phyloP scores from a whole-genome alignment of 495 filamentous ascomycete genomes.

The Annulohypoxylon stygium region DNA sequence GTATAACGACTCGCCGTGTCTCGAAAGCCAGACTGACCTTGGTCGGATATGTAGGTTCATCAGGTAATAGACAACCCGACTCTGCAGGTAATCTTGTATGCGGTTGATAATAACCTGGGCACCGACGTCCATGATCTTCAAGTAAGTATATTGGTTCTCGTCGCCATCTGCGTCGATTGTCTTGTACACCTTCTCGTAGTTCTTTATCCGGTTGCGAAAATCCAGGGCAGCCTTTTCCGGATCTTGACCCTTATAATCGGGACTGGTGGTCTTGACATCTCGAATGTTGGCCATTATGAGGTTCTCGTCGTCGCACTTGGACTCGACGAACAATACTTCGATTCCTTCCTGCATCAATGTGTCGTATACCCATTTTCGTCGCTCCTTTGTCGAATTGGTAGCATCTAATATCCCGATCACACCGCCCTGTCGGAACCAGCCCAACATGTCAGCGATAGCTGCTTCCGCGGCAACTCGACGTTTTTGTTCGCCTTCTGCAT shows the following conservation, averaged over 20 bases:
- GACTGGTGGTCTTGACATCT: slow-evolving; percentile 96
- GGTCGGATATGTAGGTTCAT: slow-evolving; percentile 99
- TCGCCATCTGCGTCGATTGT: slow-evolving; percentile 82
- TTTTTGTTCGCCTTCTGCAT: slow-evolving; percentile 89
- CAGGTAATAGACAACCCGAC: slow-evolving; percentile 94
- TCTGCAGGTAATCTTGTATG: slow-evolving; percentile 96
- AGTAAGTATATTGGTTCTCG: slow-evolving; percentile 87
- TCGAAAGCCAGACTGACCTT: slow-evolving; percentile 96
- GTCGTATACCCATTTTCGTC: slow-evolving; percentile 93
- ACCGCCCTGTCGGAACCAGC: slow-evolving; percentile 85
- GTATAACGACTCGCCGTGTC: slow-evolving; percentile 95
- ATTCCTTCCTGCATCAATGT: slow-evolving; percentile 77
- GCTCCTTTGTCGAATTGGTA: slow-evolving; percentile 90
- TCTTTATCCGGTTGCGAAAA: slow-evolving; percentile 92
- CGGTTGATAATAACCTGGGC: slow-evolving; percentile 96
- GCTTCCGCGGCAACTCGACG: slow-evolving; percentile 88
- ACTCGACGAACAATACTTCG: slow-evolving; percentile 95
- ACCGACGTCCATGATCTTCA: slow-evolving; percentile 97
- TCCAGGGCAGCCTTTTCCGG: slow-evolving; percentile 89
- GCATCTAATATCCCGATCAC: slow-evolving; percentile 94
- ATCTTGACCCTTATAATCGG: slow-evolving; percentile 94
- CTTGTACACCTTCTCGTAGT: slow-evolving; percentile 96
- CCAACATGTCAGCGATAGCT: slow-evolving; percentile 89
- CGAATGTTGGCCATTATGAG: slow-evolving; percentile 97
- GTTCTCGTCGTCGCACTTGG: slow-evolving; percentile 93